These are phyloP conservation scores for Eucalyptus pauciflora DNA, from an alignment of 345 rosid genomes.

Conservation along the genomic window DNA sequence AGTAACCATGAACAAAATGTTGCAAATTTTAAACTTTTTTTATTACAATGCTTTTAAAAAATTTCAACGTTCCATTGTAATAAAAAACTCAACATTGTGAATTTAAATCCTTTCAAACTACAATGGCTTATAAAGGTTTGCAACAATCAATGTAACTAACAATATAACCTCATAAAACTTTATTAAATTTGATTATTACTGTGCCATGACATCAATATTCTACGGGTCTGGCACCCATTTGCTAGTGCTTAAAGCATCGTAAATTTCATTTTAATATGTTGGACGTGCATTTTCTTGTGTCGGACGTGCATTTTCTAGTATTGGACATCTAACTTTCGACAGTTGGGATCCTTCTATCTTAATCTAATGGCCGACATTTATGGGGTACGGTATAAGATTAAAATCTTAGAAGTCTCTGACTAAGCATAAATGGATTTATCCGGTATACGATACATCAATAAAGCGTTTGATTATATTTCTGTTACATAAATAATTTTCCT, in stretches of 20 bases:
- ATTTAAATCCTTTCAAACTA: background rate
- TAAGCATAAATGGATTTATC: background rate
- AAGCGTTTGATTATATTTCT: too few relatives aligned
- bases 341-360: background rate
- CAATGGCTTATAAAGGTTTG: background rate
- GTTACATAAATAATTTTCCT: too few relatives aligned
- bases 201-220: fast-evolving
- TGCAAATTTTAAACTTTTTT: background rate
- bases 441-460: too few relatives aligned
- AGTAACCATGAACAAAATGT: background rate
- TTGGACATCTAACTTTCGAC: too few relatives aligned
- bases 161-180: background rate
- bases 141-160: background rate
- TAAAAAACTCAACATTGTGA: background rate
- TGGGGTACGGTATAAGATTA: background rate
- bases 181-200: background rate
- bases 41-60: background rate
- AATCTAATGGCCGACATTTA: background rate
- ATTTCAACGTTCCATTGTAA: background rate
- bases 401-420: too few relatives aligned
- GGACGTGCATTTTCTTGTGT: too few relatives aligned
- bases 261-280: background rate
- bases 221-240: fast-evolving
- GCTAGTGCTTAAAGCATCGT: background rate
- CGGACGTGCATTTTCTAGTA: background rate